Conservation (phyloP, 139 green algal genomes). For the Coelastrella sp. region DNA sequence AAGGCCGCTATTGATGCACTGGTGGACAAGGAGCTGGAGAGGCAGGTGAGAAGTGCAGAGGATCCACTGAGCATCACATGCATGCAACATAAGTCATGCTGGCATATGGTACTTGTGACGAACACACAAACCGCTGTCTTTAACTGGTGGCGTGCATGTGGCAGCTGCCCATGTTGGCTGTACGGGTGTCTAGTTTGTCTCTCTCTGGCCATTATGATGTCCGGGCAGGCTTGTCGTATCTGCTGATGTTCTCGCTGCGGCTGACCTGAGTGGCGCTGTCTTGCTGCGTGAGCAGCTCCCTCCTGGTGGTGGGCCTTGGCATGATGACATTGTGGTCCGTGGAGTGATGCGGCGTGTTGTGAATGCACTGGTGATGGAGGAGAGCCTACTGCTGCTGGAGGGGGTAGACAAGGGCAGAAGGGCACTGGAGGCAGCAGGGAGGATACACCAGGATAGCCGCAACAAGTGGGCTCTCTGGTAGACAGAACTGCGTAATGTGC, state of each 20-base stretch:
- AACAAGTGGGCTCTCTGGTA: constrained; percentile 20
- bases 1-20: constrained; percentile 2
- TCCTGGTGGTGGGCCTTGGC: background rate
- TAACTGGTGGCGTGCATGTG: too few species aligned
- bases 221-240: background rate
- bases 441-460: background rate
- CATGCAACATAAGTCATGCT: too few species aligned
- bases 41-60: background rate
- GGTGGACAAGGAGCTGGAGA: constrained; percentile 12
- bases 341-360: constrained; percentile 28
- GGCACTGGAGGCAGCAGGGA: constrained; percentile 11
- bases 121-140: too few species aligned
- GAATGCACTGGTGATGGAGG: constrained; percentile 13
- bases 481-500: background rate
- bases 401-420: background rate
- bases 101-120: background rate
- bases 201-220: too few species aligned
- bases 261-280: background rate
- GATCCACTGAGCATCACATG: background rate
- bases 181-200: too few species aligned
- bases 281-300: constrained; percentile 23
- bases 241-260: constrained; percentile 4
- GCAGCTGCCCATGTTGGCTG: too few species aligned
- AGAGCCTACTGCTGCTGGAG: constrained; percentile 42
- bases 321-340: constrained; percentile 25